Percentiles rank a stretch among this genome's conserved stretches.
phyloP scores from a whole-genome alignment of 2,329 filamentous ascomycete genomes.

The Colletotrichum navitas region DNA sequence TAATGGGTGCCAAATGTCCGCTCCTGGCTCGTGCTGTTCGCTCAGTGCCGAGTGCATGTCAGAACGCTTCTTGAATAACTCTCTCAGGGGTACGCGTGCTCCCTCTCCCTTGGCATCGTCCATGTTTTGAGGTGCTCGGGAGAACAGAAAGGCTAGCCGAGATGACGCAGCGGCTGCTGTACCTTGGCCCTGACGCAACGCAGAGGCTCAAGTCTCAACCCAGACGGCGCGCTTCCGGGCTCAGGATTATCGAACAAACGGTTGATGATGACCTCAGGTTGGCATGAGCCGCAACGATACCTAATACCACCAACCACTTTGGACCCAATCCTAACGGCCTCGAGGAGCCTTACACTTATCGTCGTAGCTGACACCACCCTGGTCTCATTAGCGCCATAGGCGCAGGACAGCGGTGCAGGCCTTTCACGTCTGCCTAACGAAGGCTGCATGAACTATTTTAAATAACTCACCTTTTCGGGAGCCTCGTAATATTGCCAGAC shows the following conservation, averaged over 20 bases:
- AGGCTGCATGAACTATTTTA: too few relatives aligned
- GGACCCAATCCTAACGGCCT: background rate
- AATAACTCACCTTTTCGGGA: background rate
- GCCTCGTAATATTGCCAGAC: background rate
- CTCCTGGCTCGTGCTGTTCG: constrained; percentile 12
- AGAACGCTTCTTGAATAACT: constrained; percentile 9
- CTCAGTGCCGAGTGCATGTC: constrained; percentile 19
- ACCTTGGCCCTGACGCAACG: background rate
- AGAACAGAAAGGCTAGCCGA: background rate
- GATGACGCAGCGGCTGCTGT: constrained; percentile 4
- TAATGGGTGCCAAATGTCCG: constrained; percentile 17
- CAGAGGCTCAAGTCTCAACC: background rate
- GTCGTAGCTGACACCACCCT: background rate
- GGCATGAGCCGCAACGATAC: background rate
- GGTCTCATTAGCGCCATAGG: background rate
- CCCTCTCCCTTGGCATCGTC: background rate
- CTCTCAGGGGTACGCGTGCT: background rate
- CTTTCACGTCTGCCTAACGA: background rate
- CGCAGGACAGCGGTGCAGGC: background rate
- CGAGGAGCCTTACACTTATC: background rate
- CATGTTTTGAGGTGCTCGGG: background rate
- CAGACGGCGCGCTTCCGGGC: background rate
- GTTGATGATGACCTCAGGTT: background rate
- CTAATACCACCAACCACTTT: too few relatives aligned
- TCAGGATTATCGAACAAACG: background rate